Percentiles rank a stretch among this genome's conserved stretches.
Evolutionary conservation across 225 moss, liverwort and hornwort species (phyloP).

Genomic region (Antitrichia curtipendula): DNA sequence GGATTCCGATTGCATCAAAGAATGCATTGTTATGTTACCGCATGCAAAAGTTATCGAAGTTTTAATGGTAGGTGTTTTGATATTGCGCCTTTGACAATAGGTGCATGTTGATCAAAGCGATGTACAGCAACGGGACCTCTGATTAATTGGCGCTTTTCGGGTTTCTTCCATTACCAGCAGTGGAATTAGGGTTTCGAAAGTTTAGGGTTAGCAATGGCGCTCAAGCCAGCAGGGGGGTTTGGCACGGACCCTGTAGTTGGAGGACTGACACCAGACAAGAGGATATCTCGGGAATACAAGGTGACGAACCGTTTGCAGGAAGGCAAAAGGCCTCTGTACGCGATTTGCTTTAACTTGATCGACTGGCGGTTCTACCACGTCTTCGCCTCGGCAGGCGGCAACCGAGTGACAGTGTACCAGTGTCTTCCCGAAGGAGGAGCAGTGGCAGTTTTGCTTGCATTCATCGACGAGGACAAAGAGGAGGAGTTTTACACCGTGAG

Average conservation of each 20-base stretch:
- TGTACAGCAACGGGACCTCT: background rate
- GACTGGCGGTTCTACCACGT: constrained; percentile 75
- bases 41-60: background rate
- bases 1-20: background rate
- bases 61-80: background rate
- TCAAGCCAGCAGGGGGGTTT: constrained; percentile 27
- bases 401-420: constrained; percentile 91
- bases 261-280: constrained; percentile 40
- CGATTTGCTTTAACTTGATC: constrained; percentile 86
- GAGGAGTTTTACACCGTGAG: constrained; percentile 94
- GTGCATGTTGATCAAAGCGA: background rate
- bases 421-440: constrained; percentile 85
- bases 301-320: constrained; percentile 82
- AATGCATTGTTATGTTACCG: background rate
- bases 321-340: constrained; percentile 92
- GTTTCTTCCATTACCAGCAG: background rate
- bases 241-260: constrained; percentile 81
- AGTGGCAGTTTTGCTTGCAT: constrained; percentile 62
- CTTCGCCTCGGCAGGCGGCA: constrained; percentile 88
- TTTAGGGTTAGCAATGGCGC: constrained; percentile 17
- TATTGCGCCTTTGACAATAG: background rate
- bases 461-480: constrained; percentile 93
- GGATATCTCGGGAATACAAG: constrained; percentile 50
- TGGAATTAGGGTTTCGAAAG: background rate
- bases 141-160: background rate